Evolutionary conservation across 805 yeast genomes (phyloP).

Genomic region (Candida tallmaniae): DNA sequence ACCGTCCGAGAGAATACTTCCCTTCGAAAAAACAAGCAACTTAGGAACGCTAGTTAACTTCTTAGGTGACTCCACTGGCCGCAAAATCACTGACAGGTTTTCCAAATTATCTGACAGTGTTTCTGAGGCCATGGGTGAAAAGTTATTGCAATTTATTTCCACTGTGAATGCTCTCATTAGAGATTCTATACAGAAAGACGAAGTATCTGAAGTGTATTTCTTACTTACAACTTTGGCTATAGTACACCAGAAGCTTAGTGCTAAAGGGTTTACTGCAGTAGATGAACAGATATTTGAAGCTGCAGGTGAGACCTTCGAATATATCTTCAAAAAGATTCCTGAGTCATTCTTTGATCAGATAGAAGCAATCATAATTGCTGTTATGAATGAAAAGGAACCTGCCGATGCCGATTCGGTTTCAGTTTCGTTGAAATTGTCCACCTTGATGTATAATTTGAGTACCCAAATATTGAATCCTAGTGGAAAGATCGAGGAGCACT

Average conservation of each 20-base stretch:
- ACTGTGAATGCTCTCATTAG: neutral
- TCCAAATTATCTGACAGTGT: neutral
- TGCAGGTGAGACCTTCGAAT: neutral
- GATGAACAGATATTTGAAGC: neutral
- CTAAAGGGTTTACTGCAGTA: neutral
- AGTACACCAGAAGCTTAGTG: neutral
- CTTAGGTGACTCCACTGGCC: neutral
- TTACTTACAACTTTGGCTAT: neutral
- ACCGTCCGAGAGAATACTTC: neutral
- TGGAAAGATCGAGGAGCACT: conserved; percentile 6
- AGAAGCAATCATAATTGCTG: conserved; percentile 9
- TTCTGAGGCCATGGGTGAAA: neutral
- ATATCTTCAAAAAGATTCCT: neutral
- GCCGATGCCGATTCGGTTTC: neutral
- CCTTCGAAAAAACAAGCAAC: neutral
- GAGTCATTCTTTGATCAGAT: conserved; percentile 9
- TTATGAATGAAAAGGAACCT: conserved; percentile 1
- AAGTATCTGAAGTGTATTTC: no score
- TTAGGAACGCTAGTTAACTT: neutral
- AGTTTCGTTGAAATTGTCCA: conserved; percentile 15
- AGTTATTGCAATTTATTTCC: neutral
- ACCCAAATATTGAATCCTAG: conserved; percentile 10
- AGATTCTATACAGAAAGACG: neutral
- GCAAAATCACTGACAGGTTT: neutral
- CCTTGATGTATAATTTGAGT: conserved; percentile 17